Evolutionary conservation across 768 basidiomycete species (phyloP), one percentile per base, ranked within the genome.

Genomic region (Lentinula boryana): DNA sequence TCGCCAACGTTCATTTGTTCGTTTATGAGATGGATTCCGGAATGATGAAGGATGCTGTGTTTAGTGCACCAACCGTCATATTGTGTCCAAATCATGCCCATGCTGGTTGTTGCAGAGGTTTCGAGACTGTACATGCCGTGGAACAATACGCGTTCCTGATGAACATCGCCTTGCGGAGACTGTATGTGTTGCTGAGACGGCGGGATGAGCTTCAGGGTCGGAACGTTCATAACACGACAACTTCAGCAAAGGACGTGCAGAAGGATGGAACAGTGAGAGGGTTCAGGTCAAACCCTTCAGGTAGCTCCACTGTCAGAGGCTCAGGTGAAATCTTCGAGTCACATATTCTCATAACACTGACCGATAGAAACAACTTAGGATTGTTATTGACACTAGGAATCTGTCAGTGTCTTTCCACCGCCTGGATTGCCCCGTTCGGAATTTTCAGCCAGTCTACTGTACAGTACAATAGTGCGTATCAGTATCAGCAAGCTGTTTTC

Each of bases 131-230:
- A 13, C 93, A 95, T 62, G 80, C 95, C 60, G 75, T 99, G 65
- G 97, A 99, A 77, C 97, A 99, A 70, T 99, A 96, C 71, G 92
- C 97, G 2, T 99, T 95, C 79, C 75, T 99, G 60, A 78, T 99
- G 56, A 97, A 98, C 69, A 96, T 98, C 18, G 97, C 96, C n/a
- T 78, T 99, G 59, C 80, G 95, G 65, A 83, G 95, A 68, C 77
- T 99, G 56, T 98, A 94, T 73, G 81, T 92, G 33, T 80, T 91
- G 36, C 75, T 92, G 68, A 91, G 90, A 78, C 90, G 90, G 74
- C 86, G 91, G 67, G 95, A 95, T 12, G 91, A 38, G 36, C 7
- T 38, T 13, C 1, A 38, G 36, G 36, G 2, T 13, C 36, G 13
- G 36, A 13, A 38, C 36, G 36, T 38, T 13, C 36, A 38, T 38